Evolutionary conservation across 129 eudicot species (phyloP).

Genomic region (Flaveria brownii): DNA sequence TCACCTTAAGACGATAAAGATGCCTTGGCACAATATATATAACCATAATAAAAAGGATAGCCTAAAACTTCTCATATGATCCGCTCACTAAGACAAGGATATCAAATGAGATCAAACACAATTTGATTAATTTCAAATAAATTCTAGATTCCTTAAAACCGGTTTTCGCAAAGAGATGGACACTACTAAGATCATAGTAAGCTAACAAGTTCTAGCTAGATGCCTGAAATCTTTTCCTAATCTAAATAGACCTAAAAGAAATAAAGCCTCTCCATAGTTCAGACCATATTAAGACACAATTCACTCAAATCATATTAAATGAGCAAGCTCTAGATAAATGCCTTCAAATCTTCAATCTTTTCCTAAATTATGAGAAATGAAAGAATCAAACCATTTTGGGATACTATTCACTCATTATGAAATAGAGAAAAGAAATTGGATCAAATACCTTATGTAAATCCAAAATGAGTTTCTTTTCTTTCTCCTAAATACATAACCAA

Average conservation of each 20-base stretch:
- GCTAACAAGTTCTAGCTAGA: background rate
- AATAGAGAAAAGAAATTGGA: background rate
- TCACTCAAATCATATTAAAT: too few species aligned
- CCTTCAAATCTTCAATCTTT: background rate
- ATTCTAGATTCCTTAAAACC: background rate
- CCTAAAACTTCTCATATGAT: constrained; percentile 3
- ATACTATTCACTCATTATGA: background rate
- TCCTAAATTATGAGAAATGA: background rate
- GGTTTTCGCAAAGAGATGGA: background rate
- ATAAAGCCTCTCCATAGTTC: background rate
- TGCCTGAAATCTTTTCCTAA: too few species aligned
- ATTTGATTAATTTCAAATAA: background rate
- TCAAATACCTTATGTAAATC: constrained; percentile 5
- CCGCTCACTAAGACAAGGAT: background rate
- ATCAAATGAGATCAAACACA: constrained; percentile 6
- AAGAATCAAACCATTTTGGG: background rate
- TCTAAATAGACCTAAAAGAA: background rate
- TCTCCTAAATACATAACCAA: constrained; percentile 10
- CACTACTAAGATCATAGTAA: constrained; percentile 15
- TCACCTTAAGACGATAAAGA: constrained; percentile 8
- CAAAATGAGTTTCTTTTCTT: background rate
- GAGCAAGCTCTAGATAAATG: constrained; percentile 11
- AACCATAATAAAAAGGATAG: constrained; percentile 7
- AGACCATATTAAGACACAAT: too few species aligned
- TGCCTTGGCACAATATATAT: constrained; percentile 3